phyloP scores from a whole-genome alignment of 2,329 filamentous ascomycete genomes.

The Aspergillus novofumigatus region DNA sequence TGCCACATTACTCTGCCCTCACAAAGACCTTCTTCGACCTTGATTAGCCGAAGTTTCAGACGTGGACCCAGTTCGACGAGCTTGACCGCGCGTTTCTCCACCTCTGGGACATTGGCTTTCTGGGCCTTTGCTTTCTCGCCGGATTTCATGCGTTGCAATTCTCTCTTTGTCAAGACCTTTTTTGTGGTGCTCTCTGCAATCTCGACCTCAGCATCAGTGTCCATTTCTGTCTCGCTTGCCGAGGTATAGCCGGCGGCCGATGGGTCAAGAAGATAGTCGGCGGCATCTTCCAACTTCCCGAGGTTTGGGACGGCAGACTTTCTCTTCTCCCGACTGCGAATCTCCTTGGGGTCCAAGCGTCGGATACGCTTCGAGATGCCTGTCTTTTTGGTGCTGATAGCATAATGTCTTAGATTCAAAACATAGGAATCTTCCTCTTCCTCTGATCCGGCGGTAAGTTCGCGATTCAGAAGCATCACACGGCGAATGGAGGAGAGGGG shows the following conservation, averaged over 20 bases:
- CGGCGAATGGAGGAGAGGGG: conserved; percentile 89
- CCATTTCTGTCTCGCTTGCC: conserved; percentile 86
- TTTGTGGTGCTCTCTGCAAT: conserved; percentile 57
- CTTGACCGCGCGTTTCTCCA: conserved; percentile 85
- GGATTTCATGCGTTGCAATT: conserved; percentile 45
- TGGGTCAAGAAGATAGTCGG: conserved; percentile 86
- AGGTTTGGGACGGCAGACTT: conserved; percentile 75
- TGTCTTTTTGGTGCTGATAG: conserved; percentile 83
- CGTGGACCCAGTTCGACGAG: conserved; percentile 88
- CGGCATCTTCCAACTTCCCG: conserved; percentile 84
- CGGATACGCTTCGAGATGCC: conserved; percentile 81
- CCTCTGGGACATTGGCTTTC: conserved; percentile 46
- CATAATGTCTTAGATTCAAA: conserved; percentile 87
- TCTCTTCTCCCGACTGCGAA: conserved; percentile 64
- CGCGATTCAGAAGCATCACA: conserved; percentile 84
- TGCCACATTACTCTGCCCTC: conserved; percentile 95
- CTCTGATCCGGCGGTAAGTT: conserved; percentile 44
- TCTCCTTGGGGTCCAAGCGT: conserved; percentile 79
- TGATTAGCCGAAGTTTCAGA: conserved; percentile 82
- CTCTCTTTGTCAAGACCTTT: conserved; percentile 51
- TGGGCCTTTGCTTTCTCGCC: conserved; percentile 43
- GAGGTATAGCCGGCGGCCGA: conserved; percentile 81
- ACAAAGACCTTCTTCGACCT: conserved; percentile 93
- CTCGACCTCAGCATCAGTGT: conserved; percentile 94
- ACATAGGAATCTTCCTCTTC: conserved; percentile 64